Evolutionary conservation across 352 stramenopile genomes (phyloP).

Genomic region (Globisporangium cystogenes): DNA sequence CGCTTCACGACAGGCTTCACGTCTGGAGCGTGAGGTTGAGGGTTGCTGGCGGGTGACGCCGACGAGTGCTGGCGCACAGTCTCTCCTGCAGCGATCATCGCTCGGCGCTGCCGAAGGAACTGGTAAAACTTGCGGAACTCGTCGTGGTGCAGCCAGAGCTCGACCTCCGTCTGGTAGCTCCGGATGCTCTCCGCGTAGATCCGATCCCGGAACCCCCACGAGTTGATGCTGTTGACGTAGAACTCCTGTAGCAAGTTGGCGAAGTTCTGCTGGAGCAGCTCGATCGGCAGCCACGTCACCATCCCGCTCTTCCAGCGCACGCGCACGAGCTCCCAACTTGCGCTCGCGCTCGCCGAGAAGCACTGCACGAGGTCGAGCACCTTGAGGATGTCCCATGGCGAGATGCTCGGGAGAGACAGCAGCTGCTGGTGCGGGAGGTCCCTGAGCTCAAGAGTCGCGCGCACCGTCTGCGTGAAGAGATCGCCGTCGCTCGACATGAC

Average conservation of each 20-base stretch:
- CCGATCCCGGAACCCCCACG: slow-evolving; percentile 51
- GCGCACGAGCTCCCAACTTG: slow-evolving; percentile 63
- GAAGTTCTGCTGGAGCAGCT: slow-evolving; percentile 40
- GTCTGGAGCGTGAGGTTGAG: background rate
- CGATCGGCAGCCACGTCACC: slow-evolving; percentile 63
- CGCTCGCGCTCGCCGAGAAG: slow-evolving; percentile 26
- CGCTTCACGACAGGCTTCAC: slow-evolving; percentile 3
- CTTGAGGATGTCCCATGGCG: slow-evolving; percentile 49
- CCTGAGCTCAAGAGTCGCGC: slow-evolving; percentile 22
- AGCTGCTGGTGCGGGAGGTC: slow-evolving; percentile 40
- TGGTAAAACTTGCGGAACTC: slow-evolving; percentile 66
- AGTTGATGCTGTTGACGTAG: slow-evolving; percentile 77
- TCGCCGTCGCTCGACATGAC: slow-evolving; percentile 68
- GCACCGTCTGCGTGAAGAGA: slow-evolving; percentile 46
- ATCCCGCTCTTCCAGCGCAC: slow-evolving; percentile 61
- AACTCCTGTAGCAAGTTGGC: slow-evolving; percentile 58
- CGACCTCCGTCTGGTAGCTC: slow-evolving; percentile 50
- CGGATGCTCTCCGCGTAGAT: slow-evolving; percentile 31
- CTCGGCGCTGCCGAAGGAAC: slow-evolving; percentile 23
- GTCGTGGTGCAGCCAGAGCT: slow-evolving; percentile 65
- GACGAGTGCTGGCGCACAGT: background rate
- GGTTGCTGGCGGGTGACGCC: background rate
- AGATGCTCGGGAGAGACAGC: slow-evolving; percentile 48
- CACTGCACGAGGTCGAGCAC: slow-evolving; percentile 73
- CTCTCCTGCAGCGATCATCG: background rate